A percentile compares a stretch with the other conserved stretches of the same genome.
Evolutionary conservation across 352 stramenopile genomes (phyloP).

Genomic region (Phytophthora pisi): DNA sequence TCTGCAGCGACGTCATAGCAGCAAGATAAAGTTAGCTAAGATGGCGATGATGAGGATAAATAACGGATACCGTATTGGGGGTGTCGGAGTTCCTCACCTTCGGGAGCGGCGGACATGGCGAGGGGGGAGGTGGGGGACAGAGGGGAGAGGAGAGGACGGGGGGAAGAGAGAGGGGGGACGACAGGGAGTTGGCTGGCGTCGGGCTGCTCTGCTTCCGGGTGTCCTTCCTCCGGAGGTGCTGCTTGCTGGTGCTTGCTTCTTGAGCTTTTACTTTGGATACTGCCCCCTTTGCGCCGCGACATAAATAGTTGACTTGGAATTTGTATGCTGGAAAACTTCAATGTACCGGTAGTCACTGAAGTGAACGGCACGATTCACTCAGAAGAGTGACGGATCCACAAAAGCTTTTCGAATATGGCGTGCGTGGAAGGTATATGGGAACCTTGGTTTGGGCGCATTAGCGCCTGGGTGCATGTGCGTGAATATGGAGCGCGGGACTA

Average conservation of each 20-base stretch:
- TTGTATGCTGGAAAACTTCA: conserved; percentile 25
- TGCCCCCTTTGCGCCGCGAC: conserved; percentile 6
- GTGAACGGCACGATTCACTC: background rate
- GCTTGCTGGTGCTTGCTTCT: conserved; percentile 12
- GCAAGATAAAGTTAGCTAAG: background rate
- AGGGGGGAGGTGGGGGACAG: background rate
- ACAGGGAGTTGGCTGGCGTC: conserved; percentile 15
- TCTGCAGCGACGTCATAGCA: conserved; percentile 4
- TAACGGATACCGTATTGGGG: background rate
- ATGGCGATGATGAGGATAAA: background rate
- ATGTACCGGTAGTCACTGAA: conserved; percentile 12
- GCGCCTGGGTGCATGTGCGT: background rate
- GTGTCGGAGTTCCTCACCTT: conserved; percentile 16
- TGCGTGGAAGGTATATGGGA: too few relatives aligned
- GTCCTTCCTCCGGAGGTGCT: conserved; percentile 20
- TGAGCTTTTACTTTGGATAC: conserved; percentile 25
- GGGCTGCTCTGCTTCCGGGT: conserved; percentile 25
- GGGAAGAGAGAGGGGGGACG: conserved; percentile 18
- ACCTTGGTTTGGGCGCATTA: background rate
- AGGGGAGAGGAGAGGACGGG: conserved; percentile 17
- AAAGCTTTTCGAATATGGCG: too few relatives aligned
- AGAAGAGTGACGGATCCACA: conserved; percentile 8
- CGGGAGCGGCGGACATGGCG: conserved; percentile 36
- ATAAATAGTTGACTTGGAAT: conserved; percentile 21
- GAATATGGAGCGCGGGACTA: too few relatives aligned